These are phyloP conservation scores for Ceratocystis lukuohia DNA, from an alignment of 2,329 filamentous ascomycete genomes.

Conservation along the genomic window DNA sequence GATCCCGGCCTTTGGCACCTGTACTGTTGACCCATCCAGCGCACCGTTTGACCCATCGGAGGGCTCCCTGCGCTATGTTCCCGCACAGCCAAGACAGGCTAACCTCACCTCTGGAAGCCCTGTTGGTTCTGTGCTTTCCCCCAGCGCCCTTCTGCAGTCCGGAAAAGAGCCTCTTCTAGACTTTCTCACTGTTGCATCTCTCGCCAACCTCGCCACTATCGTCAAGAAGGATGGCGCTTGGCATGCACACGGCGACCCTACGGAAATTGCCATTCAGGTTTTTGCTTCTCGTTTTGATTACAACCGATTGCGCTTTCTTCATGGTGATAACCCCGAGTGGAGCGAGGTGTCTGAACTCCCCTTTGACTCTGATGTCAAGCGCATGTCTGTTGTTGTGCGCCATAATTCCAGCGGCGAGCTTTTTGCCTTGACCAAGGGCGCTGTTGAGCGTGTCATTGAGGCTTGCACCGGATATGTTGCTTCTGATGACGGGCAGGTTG, in stretches of 20 bases:
- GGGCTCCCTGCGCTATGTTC: conserved; percentile 34
- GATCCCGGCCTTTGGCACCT: conserved; percentile 44
- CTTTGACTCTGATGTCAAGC: conserved; percentile 60
- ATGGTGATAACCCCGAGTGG: conserved; percentile 38
- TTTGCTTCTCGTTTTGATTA: conserved; percentile 53
- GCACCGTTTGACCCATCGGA: conserved; percentile 44
- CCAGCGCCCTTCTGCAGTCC: conserved; percentile 31
- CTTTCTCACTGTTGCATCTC: conserved; percentile 45
- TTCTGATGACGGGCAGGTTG: conserved; percentile 24
- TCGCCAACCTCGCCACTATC: conserved; percentile 42
- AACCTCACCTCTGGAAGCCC: conserved; percentile 26
- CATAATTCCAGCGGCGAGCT: conserved; percentile 27
- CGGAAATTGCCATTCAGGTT: conserved; percentile 60
- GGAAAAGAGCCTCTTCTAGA: conserved; percentile 30
- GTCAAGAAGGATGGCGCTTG: conserved; percentile 35
- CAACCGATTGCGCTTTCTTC: conserved; percentile 40
- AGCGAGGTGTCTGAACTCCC: conserved; percentile 51
- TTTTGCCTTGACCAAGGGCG: conserved; percentile 44
- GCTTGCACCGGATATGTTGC: conserved; percentile 39
- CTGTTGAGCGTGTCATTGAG: conserved; percentile 53
- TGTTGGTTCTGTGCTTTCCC: conserved; percentile 23
- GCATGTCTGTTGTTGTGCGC: conserved; percentile 56
- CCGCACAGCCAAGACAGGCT: conserved; percentile 30
- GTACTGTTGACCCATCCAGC: conserved; percentile 41
- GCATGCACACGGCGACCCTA: conserved; percentile 51